Conservation (phyloP, 805 yeast genomes). For the Myxozyma neotropica region DNA sequence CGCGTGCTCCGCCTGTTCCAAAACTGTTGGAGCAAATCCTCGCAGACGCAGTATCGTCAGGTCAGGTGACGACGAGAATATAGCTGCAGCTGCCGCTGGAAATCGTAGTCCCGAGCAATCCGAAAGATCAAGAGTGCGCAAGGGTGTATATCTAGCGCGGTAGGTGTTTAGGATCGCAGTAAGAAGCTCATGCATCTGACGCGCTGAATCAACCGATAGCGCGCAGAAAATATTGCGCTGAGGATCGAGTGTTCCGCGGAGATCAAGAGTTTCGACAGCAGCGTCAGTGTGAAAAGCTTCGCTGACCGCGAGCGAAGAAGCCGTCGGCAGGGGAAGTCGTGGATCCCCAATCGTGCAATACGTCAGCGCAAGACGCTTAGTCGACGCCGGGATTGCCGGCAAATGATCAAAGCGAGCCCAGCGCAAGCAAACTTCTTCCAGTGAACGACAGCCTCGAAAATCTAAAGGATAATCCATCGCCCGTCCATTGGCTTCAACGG, state of each 20-base stretch:
- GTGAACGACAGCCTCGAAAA: not conserved
- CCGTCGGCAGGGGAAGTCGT: conserved; percentile 1
- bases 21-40: not conserved
- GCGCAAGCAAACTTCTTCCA: not conserved
- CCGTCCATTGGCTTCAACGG: not conserved
- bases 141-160: not conserved
- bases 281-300: not conserved
- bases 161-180: not conserved
- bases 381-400: conserved; percentile 3
- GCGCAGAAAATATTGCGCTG: conserved; percentile 1
- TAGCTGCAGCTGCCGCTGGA: conserved; percentile 7
- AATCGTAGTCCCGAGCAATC: not conserved
- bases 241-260: conserved; percentile 6
- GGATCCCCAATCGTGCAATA: conserved; percentile 6
- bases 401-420: conserved; percentile 3
- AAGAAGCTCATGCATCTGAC: conserved; percentile 4
- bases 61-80: conserved; percentile 1
- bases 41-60: not conserved
- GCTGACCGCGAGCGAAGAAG: not conserved
- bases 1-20: not conserved
- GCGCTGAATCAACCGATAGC: not conserved
- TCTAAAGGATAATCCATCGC: not conserved
- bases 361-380: not conserved
- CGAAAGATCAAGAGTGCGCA: not conserved
- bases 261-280: not conserved